Conservation (phyloP, 345 rosid genomes). For the Cardamine occulta region DNA sequence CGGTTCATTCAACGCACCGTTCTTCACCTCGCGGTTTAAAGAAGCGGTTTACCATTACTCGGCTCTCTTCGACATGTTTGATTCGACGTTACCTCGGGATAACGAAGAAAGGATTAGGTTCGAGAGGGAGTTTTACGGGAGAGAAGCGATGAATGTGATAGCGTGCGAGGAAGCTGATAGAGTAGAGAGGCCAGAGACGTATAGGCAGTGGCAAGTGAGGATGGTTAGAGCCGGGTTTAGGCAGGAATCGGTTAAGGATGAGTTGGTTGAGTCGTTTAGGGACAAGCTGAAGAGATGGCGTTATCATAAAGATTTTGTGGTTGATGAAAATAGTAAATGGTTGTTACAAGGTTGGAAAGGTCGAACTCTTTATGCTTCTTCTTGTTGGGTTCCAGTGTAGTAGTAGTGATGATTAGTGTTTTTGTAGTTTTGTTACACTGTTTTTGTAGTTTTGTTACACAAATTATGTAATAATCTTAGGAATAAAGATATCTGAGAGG, state of each 20-base stretch:
- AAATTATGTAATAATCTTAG: slow-evolving; percentile 3
- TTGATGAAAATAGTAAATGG: slow-evolving; percentile 67
- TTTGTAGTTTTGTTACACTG: not conserved
- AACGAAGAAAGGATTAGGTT: slow-evolving; percentile 52
- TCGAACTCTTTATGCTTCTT: slow-evolving; percentile 57
- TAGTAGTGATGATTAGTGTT: slow-evolving; percentile 15
- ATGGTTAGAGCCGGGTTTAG: slow-evolving; percentile 65
- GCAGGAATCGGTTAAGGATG: slow-evolving; percentile 51
- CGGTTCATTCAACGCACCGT: slow-evolving; percentile 79
- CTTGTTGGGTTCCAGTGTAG: slow-evolving; percentile 64
- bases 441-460: not conserved
- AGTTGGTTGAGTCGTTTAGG: slow-evolving; percentile 44
- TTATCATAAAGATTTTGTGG: slow-evolving; percentile 69
- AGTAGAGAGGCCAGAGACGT: slow-evolving; percentile 80
- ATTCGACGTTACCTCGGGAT: slow-evolving; percentile 55
- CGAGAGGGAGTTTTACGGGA: slow-evolving; percentile 70
- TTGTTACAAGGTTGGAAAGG: slow-evolving; percentile 90
- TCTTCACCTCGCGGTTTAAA: slow-evolving; percentile 67
- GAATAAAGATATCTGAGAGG: not conserved
- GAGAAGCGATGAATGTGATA: slow-evolving; percentile 62
- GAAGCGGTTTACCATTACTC: slow-evolving; percentile 80
- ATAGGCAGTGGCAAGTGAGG: slow-evolving; percentile 75
- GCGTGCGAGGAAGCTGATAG: slow-evolving; percentile 82
- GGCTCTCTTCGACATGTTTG: slow-evolving; percentile 67
- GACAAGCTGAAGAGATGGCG: slow-evolving; percentile 44